These are phyloP conservation scores for Phylloporus arenicola DNA, from an alignment of 768 basidiomycete genomes.

Conservation along the genomic window DNA sequence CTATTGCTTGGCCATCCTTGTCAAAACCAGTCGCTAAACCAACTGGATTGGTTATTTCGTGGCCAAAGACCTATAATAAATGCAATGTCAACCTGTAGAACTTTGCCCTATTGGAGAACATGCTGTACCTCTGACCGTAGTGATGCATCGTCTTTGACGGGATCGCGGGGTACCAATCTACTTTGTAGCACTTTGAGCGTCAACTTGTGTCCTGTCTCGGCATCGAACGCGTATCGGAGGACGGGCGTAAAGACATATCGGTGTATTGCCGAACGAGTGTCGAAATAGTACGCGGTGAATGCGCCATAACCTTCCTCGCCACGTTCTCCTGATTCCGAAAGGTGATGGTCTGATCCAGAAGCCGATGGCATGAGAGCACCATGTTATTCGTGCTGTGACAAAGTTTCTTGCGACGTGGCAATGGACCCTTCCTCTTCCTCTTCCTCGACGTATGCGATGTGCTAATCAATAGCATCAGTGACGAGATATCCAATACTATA, in stretches of 20 bases:
- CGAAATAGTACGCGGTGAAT: conserved; percentile 79
- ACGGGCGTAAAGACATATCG: conserved; percentile 78
- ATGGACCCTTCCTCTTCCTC: background rate
- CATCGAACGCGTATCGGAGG: conserved; percentile 63
- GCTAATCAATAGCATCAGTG: background rate
- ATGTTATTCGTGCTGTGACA: background rate
- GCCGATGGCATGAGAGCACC: background rate
- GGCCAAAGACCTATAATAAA: conserved; percentile 67
- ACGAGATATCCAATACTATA: background rate
- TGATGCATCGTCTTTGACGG: conserved; percentile 57
- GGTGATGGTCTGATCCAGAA: background rate
- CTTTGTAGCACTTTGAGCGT: conserved; percentile 74
- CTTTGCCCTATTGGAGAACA: background rate
- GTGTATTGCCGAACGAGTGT: conserved; percentile 84
- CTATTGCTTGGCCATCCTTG: conserved; percentile 94
- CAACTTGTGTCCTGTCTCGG: conserved; percentile 81
- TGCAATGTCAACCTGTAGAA: background rate
- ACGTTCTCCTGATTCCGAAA: background rate
- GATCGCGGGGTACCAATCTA: conserved; percentile 77
- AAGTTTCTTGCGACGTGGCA: background rate
- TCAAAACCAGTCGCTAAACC: conserved; percentile 97
- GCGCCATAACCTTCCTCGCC: conserved; percentile 35
- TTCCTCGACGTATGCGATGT: background rate
- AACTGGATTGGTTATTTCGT: conserved; percentile 75
- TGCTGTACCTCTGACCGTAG: conserved; percentile 58